Conservation (phyloP, 2,329 filamentous ascomycete species). For the Colletotrichum musae region DNA sequence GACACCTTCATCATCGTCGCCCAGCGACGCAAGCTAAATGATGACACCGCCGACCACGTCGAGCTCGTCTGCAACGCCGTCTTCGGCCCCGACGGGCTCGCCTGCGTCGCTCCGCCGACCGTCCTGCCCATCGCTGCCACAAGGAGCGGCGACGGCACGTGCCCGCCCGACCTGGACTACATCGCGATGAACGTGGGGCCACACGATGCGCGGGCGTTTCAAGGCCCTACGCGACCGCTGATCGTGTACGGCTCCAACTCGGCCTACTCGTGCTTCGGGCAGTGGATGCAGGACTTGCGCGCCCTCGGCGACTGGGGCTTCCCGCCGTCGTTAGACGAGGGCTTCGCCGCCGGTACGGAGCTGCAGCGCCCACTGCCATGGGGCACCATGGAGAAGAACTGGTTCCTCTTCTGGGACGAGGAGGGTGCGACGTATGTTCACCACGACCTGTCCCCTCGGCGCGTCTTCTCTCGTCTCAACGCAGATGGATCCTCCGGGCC, state of each 20-base stretch:
- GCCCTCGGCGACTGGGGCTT: slow-evolving; percentile 60
- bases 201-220: slow-evolving; percentile 72
- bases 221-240: slow-evolving; percentile 65
- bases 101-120: slow-evolving; percentile 58
- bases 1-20: slow-evolving; percentile 67
- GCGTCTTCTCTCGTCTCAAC: slow-evolving; percentile 63
- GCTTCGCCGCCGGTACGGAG: slow-evolving; percentile 63
- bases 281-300: slow-evolving; percentile 69
- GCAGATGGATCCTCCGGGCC: slow-evolving; percentile 61
- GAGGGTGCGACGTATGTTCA: slow-evolving; percentile 63
- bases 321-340: slow-evolving; percentile 44
- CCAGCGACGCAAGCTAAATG: slow-evolving; percentile 55
- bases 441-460: slow-evolving; percentile 65
- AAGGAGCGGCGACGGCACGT: slow-evolving; percentile 53
- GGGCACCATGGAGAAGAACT: slow-evolving; percentile 71
- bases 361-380: slow-evolving; percentile 64
- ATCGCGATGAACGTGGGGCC: slow-evolving; percentile 65
- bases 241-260: slow-evolving; percentile 71
- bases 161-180: slow-evolving; percentile 58
- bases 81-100: slow-evolving; percentile 58
- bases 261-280: slow-evolving; percentile 67
- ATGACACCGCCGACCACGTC: slow-evolving; percentile 51
- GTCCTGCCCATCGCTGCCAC: slow-evolving; percentile 64
- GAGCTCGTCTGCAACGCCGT: slow-evolving; percentile 66
- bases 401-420: slow-evolving; percentile 72